Conservation (phyloP, 2,329 filamentous ascomycete genomes). For the Scopulariopsis brevicaulis region DNA sequence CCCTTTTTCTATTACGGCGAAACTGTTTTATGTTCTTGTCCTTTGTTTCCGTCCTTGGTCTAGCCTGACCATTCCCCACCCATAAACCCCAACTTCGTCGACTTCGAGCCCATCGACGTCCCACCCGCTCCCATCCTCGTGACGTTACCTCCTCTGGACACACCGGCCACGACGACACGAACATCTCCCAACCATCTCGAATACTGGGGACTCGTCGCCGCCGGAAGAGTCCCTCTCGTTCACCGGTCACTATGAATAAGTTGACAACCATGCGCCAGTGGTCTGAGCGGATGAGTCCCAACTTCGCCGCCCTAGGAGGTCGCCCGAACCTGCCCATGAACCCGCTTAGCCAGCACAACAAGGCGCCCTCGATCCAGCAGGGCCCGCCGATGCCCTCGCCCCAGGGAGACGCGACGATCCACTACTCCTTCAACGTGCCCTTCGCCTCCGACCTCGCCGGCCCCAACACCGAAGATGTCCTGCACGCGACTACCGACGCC, state of each 20-base stretch:
- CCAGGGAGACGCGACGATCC: conserved; percentile 66
- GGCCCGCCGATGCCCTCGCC: conserved; percentile 51
- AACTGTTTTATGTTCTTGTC: conserved; percentile 11
- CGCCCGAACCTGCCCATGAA: conserved; percentile 41
- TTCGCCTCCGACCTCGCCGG: conserved; percentile 88
- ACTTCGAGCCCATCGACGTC: conserved; percentile 10
- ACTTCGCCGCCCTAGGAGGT: conserved; percentile 49
- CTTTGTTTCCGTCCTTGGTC: conserved; percentile 9
- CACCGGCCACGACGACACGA: conserved; percentile 11
- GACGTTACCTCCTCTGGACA: neutral
- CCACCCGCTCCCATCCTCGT: conserved; percentile 10
- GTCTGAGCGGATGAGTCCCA: conserved; percentile 58
- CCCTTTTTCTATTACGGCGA: conserved; percentile 9
- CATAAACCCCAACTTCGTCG: conserved; percentile 13
- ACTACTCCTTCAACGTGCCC: conserved; percentile 94
- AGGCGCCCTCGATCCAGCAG: conserved; percentile 37
- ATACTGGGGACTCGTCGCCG: neutral
- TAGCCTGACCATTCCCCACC: conserved; percentile 8
- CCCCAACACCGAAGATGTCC: conserved; percentile 86
- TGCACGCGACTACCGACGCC: conserved; percentile 82
- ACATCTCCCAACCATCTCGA: conserved; percentile 18
- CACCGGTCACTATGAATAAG: conserved; percentile 50
- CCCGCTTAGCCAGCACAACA: conserved; percentile 44
- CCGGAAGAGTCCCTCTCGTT: neutral
- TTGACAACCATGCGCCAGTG: conserved; percentile 62